phyloP scores from a whole-genome alignment of 2,329 filamentous ascomycete species.

The Colletotrichum coccodes region DNA sequence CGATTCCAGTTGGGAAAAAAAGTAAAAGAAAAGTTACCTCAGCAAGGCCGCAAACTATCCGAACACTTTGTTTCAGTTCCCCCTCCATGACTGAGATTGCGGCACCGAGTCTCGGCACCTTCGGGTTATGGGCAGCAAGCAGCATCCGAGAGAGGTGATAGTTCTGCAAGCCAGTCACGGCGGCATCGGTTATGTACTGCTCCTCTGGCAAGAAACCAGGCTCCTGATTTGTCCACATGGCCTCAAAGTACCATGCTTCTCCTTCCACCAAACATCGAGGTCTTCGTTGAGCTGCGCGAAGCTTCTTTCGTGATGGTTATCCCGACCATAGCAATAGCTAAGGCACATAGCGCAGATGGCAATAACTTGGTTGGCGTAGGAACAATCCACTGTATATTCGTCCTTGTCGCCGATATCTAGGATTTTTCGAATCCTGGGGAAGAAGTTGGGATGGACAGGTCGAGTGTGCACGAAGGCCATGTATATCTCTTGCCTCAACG shows the following conservation, averaged over 20 bases:
- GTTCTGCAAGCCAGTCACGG: constrained; percentile 41
- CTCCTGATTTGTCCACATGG: constrained; percentile 18
- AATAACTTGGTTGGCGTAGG: constrained; percentile 40
- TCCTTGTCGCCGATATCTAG: constrained; percentile 35
- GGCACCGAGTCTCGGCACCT: constrained; percentile 38
- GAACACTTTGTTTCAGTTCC: constrained; percentile 41
- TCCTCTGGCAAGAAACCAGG: constrained; percentile 37
- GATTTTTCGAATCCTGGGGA: constrained; percentile 32
- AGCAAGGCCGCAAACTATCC: constrained; percentile 41
- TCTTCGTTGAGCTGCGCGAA: constrained; percentile 37
- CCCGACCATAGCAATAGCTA: constrained; percentile 40
- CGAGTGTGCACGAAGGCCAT: constrained; percentile 43
- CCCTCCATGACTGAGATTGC: constrained; percentile 39
- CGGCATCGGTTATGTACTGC: constrained; percentile 41
- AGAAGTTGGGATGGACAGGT: constrained; percentile 39
- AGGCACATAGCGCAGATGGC: constrained; percentile 41
- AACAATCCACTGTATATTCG: constrained; percentile 29
- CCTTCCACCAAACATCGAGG: constrained; percentile 41
- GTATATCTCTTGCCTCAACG: constrained; percentile 42
- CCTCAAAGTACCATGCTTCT: constrained; percentile 40
- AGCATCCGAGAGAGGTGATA: constrained; percentile 41
- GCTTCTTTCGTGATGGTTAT: constrained; percentile 37
- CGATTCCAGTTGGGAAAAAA: not conserved
- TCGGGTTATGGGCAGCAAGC: constrained; percentile 41
- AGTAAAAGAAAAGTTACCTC: constrained; percentile 34